phyloP scores from a whole-genome alignment of 2,329 filamentous ascomycete genomes.

The Sporothrix inflata region DNA sequence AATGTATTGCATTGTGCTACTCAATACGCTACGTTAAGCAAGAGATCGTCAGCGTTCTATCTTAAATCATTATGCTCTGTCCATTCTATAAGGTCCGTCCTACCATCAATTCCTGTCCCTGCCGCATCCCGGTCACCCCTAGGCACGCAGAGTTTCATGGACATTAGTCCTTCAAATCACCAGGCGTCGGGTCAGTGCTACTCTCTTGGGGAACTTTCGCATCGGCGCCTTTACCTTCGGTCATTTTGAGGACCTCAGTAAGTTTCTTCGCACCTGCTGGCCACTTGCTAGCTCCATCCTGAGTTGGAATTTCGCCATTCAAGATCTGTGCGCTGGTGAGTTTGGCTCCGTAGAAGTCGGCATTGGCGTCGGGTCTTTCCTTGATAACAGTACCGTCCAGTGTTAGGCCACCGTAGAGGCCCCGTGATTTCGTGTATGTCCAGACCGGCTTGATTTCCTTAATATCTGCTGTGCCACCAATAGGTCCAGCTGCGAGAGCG shows the following conservation, averaged over 20 bases:
- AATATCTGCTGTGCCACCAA: background rate
- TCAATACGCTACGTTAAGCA: too few species aligned
- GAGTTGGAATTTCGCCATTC: background rate
- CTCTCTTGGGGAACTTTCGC: background rate
- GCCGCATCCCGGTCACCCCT: too few species aligned
- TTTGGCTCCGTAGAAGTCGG: conserved; percentile 1
- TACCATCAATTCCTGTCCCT: too few species aligned
- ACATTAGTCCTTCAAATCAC: too few species aligned
- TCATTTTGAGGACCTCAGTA: background rate
- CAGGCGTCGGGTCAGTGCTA: too few species aligned
- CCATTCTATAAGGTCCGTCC: too few species aligned
- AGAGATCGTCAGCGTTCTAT: too few species aligned
- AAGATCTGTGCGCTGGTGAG: conserved; percentile 1
- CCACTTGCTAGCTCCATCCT: background rate
- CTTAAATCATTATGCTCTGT: too few species aligned
- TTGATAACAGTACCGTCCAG: background rate
- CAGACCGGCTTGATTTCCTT: background rate
- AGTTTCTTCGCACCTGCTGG: background rate
- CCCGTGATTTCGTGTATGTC: background rate
- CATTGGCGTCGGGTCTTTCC: background rate
- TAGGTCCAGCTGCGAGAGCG: background rate
- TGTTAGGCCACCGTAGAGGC: background rate
- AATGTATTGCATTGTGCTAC: too few species aligned
- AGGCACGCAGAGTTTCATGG: too few species aligned
- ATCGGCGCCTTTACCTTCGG: background rate